Percentiles rank a stretch among this genome's conserved stretches.
These are phyloP conservation scores for Fraxinus paxiana DNA, from an alignment of 305 asterid species.

Conservation along the genomic window DNA sequence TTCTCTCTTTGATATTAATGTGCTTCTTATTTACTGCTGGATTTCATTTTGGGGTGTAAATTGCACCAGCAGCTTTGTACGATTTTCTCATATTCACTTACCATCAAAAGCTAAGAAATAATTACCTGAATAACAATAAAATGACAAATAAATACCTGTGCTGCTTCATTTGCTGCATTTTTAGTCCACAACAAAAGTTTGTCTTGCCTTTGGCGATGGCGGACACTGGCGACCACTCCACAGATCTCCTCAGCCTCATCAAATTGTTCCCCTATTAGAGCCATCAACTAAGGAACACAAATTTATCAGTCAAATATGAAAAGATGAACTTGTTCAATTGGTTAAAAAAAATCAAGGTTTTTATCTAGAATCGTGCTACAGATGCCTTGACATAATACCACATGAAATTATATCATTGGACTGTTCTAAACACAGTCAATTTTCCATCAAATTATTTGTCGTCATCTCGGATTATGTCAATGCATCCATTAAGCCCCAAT, in stretches of 20 bases:
- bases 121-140: not conserved
- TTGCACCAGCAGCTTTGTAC: not conserved
- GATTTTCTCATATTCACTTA: not conserved
- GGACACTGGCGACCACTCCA: constrained; percentile 93
- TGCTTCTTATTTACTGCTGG: not conserved
- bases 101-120: not conserved
- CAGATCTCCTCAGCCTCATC: constrained; percentile 93
- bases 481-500: too few relatives aligned
- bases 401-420: too few relatives aligned
- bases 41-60: not conserved
- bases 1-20: not conserved
- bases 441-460: too few relatives aligned
- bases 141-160: constrained; percentile 53
- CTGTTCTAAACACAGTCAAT: too few relatives aligned
- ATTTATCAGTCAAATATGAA: constrained; percentile 7
- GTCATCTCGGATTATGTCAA: too few relatives aligned
- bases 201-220: constrained; percentile 79
- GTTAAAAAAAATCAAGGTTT: not conserved
- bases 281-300: constrained; percentile 62
- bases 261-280: constrained; percentile 93
- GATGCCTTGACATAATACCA: too few relatives aligned
- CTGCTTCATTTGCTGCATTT: constrained; percentile 90
- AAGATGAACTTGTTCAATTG: not conserved
- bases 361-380: not conserved
- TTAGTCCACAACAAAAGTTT: constrained; percentile 88